Conservation (phyloP, 768 basidiomycete genomes). For the Podaxis sp. region DNA sequence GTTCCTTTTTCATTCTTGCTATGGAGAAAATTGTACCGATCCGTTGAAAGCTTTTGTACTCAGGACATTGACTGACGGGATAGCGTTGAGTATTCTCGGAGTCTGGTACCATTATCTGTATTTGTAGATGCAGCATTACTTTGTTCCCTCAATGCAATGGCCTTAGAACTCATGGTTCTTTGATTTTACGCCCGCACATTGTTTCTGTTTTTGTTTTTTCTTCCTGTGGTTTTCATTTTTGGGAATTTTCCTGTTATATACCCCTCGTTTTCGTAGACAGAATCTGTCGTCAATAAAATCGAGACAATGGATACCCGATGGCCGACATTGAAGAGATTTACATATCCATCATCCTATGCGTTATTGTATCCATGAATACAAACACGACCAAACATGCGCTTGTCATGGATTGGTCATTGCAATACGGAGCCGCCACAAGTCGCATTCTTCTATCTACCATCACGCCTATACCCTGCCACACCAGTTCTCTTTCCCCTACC, state of each 20-base stretch:
- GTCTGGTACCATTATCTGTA: slow-evolving; percentile 12
- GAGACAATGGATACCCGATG: slow-evolving; percentile 3
- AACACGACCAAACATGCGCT: slow-evolving; percentile 3
- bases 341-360: neutral
- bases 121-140: slow-evolving; percentile 16
- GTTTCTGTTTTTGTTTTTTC: neutral
- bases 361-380: neutral
- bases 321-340: neutral
- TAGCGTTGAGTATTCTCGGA: slow-evolving; percentile 7
- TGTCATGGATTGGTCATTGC: slow-evolving; percentile 3
- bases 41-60: neutral
- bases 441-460: slow-evolving; percentile 1
- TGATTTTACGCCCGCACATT: neutral
- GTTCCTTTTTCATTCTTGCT: slow-evolving; percentile 1
- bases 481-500: neutral
- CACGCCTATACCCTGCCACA: neutral
- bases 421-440: neutral
- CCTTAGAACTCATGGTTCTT: slow-evolving; percentile 7
- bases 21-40: slow-evolving; percentile 4
- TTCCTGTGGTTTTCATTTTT: neutral
- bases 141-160: slow-evolving; percentile 12
- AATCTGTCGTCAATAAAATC: slow-evolving; percentile 1
- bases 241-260: neutral
- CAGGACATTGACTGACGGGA: slow-evolving; percentile 4
- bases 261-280: neutral